Conservation (phyloP, 257 asterid species). For the Solanum clarkiae region DNA sequence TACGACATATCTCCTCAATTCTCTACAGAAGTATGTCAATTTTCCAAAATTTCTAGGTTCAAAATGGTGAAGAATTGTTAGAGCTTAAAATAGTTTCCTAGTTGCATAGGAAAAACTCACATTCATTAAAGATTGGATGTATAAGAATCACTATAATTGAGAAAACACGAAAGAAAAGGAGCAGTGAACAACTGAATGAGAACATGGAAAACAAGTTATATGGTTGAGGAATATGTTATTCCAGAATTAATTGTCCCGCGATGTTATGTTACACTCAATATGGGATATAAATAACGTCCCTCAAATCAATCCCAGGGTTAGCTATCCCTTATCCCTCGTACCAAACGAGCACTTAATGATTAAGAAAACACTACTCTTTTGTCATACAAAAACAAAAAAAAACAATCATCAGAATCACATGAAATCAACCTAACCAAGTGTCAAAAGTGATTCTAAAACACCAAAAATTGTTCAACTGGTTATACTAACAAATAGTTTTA, state of each 20-base stretch:
- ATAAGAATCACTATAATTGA: not conserved
- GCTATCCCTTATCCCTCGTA: not conserved
- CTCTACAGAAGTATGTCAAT: not conserved
- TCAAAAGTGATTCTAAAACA: not conserved
- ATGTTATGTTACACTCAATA: too few species aligned
- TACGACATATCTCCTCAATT: not conserved
- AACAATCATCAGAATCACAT: not conserved
- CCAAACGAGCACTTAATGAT: not conserved
- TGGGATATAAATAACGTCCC: too few species aligned
- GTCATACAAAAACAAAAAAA: not conserved
- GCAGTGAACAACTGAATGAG: not conserved
- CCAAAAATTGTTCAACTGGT: not conserved
- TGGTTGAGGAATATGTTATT: not conserved
- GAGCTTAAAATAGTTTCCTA: not conserved
- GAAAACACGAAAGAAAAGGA: not conserved
- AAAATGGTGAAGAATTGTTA: not conserved
- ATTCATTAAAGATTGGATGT: not conserved
- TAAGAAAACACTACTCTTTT: not conserved
- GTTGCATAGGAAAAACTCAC: not conserved
- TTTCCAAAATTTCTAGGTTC: not conserved
- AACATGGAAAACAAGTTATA: not conserved
- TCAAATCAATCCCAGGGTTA: not conserved
- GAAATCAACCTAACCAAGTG: not conserved
- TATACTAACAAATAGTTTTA: not conserved
- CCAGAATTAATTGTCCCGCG: not conserved